These are phyloP conservation scores for Beauveria asiatica DNA, from an alignment of 2,329 filamentous ascomycete genomes.

Conservation along the genomic window DNA sequence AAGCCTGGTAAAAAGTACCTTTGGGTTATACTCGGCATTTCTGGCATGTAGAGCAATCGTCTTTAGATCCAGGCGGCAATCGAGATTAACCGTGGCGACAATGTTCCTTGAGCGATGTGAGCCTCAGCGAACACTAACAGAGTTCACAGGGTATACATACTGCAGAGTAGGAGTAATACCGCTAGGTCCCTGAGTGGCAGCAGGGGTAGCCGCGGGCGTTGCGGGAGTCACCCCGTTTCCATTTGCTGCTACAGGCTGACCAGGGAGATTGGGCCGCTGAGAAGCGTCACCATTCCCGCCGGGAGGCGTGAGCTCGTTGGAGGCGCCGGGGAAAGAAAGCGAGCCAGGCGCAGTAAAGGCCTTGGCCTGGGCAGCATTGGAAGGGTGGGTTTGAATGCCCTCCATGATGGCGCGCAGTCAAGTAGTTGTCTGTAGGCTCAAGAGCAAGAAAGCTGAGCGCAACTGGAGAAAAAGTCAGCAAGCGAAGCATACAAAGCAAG, in stretches of 20 bases:
- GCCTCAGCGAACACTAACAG: conserved; percentile 35
- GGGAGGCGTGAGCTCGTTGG: conserved; percentile 74
- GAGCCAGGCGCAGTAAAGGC: conserved; percentile 90
- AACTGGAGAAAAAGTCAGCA: conserved; percentile 24
- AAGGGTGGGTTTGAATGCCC: conserved; percentile 81
- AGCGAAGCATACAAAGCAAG: conserved; percentile 5
- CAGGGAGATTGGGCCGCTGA: conserved; percentile 31
- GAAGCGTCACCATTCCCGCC: conserved; percentile 55
- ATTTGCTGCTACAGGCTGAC: conserved; percentile 48
- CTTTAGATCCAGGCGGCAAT: conserved; percentile 96
- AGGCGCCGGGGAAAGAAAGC: conserved; percentile 81
- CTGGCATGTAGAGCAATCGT: conserved; percentile 96
- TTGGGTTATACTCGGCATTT: conserved; percentile 97
- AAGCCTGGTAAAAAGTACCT: conserved; percentile 52
- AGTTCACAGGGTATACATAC: conserved; percentile 61
- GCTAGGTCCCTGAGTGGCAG: conserved; percentile 71
- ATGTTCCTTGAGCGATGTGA: conserved; percentile 76
- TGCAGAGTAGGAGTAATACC: conserved; percentile 90
- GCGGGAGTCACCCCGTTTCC: conserved; percentile 77
- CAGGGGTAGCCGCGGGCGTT: conserved; percentile 88
- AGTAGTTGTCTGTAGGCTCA: conserved; percentile 11
- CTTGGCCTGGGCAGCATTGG: conserved; percentile 87
- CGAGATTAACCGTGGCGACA: conserved; percentile 95
- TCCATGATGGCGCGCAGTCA: conserved; percentile 57
- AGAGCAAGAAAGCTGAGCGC: conserved; percentile 21